Percentiles rank a stretch among this genome's conserved stretches.
Conservation (phyloP, 345 rosid species). For the Chamaenerion angustifolium region DNA sequence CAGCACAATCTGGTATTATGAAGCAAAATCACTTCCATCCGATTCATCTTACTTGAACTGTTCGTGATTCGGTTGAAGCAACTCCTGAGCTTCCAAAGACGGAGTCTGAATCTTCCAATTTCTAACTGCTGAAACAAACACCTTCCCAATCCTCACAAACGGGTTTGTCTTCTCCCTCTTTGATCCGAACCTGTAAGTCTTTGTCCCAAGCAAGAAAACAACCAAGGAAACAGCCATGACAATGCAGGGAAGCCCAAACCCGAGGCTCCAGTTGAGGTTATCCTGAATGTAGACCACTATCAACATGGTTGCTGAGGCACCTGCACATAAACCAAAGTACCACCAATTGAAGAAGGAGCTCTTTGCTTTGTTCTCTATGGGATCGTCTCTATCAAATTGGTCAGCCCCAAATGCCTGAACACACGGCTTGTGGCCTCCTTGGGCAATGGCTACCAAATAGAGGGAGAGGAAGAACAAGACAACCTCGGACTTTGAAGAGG, state of each 20-base stretch:
- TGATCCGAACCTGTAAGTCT: slow-evolving; percentile 19
- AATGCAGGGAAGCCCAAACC: slow-evolving; percentile 31
- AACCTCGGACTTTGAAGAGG: slow-evolving; percentile 12
- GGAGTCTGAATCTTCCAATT: slow-evolving; percentile 18
- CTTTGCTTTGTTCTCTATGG: slow-evolving; percentile 21
- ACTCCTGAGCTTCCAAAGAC: slow-evolving; percentile 4
- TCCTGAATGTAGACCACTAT: slow-evolving; percentile 37
- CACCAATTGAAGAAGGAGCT: slow-evolving; percentile 52
- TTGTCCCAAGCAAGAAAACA: slow-evolving; percentile 31
- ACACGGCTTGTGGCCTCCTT: slow-evolving; percentile 47
- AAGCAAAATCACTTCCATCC: no score
- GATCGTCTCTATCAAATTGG: slow-evolving; percentile 34
- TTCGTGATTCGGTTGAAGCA: slow-evolving; percentile 7
- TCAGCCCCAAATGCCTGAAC: slow-evolving; percentile 51
- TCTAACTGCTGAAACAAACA: slow-evolving; percentile 23
- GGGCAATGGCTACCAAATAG: slow-evolving; percentile 28
- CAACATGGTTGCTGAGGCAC: slow-evolving; percentile 17
- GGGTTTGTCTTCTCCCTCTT: slow-evolving; percentile 24
- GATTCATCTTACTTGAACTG: slow-evolving; percentile 24
- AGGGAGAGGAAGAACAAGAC: slow-evolving; percentile 23
- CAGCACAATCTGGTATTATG: no score
- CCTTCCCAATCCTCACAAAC: slow-evolving; percentile 28
- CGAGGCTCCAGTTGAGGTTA: slow-evolving; percentile 40
- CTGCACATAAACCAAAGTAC: slow-evolving; percentile 31
- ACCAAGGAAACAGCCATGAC: slow-evolving; percentile 24